Evolutionary conservation across 441 rosid species (phyloP).

Genomic region (Gossypium gossypioides): DNA sequence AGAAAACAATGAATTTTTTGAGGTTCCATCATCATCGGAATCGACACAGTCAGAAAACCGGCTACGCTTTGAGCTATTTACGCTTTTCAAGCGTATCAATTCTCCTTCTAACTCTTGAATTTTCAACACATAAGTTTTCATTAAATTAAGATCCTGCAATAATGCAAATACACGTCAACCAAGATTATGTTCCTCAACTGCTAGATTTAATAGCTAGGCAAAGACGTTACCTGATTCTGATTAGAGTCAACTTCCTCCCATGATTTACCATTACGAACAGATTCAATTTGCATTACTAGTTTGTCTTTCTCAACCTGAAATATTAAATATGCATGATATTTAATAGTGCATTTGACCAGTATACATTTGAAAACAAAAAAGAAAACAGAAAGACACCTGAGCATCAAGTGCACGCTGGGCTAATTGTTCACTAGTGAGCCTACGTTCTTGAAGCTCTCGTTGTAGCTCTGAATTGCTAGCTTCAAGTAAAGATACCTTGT

Average conservation of each 20-base stretch:
- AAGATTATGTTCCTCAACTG: background rate
- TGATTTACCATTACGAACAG: constrained; percentile 70
- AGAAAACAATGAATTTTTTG: constrained; percentile 43
- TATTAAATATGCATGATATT: constrained; percentile 10
- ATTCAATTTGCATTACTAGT: constrained; percentile 66
- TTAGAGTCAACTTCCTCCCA: constrained; percentile 77
- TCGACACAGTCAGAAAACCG: constrained; percentile 37
- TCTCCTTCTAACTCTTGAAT: constrained; percentile 92
- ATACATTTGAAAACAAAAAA: constrained; percentile 7
- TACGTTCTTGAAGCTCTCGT: constrained; percentile 67
- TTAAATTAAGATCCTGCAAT: constrained; percentile 58
- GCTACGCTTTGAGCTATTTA: constrained; percentile 31
- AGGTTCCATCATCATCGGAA: constrained; percentile 52
- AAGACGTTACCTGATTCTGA: constrained; percentile 43
- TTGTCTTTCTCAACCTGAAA: constrained; percentile 83
- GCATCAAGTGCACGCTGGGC: constrained; percentile 67
- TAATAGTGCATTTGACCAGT: background rate
- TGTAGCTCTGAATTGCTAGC: constrained; percentile 70
- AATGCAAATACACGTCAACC: constrained; percentile 15
- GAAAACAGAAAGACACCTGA: constrained; percentile 44
- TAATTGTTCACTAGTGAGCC: constrained; percentile 58
- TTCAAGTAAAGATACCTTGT: constrained; percentile 75
- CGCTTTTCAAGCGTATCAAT: constrained; percentile 45
- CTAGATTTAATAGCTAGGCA: constrained; percentile 1
- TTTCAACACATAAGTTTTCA: constrained; percentile 62